Evolutionary conservation across 768 basidiomycete species (phyloP), one percentile per base, ranked within the genome.

Genomic region (Pilatotrama ljubarskyi): DNA sequence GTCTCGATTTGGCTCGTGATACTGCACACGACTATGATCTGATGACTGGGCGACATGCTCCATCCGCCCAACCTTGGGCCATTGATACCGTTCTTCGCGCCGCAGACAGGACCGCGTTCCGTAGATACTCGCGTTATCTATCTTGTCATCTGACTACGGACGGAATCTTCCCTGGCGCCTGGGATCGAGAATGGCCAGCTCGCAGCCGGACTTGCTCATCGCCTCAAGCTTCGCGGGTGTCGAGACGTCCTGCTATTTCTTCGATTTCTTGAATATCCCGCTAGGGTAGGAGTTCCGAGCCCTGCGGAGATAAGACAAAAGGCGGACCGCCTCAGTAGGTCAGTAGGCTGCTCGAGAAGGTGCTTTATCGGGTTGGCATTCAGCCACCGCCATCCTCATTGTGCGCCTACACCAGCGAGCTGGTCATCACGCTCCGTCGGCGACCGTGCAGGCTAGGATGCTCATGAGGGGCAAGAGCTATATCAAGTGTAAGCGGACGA

Each of bases 21-120:
- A 61, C 58, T 65, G 59, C 67, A 65, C 67, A 68, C 66, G 66
- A 62, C 61, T 58, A 68, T 66, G 68, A 70, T 68, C 66, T 68
- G 67, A 70, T 70, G 63, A 65, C 55, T 55, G 40, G 40, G 50
- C 40, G 37, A 62, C 64, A 66, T 53, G 62, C 63, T 57, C 61
- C 64, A 53, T 64, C 61, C 62, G 53, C 64, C 41, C 59, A 58
- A 56, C 55, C 51, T 61, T 64, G 29, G 29, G 29, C 59, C 64
- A 55, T 64, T 64, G 70, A 64, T 64, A 68, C 52, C 59, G 57
- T 59, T 52, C 55, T 66, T 63, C 63, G 54, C 64, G 60, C 66
- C 61, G 66, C 65, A 57, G 47, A 22, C 50, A 64, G 60, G 56
- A 57, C 65, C 65, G 66, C 49, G 58, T 48, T 46, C 59, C 59